Evolutionary conservation across 2,329 filamentous ascomycete genomes (phyloP).

Genomic region (Chrysosporium keratinophilum): DNA sequence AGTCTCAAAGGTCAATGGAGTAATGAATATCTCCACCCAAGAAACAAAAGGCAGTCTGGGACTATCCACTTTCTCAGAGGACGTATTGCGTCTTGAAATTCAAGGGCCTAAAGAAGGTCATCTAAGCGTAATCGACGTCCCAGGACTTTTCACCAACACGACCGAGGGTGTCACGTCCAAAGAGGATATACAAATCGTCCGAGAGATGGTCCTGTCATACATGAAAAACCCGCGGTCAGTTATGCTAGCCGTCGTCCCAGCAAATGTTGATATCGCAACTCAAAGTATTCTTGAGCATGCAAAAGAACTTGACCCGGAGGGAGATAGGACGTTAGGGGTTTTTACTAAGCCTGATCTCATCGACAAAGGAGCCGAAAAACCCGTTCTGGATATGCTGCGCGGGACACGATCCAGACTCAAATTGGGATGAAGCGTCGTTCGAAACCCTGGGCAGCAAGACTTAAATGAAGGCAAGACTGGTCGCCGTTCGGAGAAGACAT

Average conservation of each 20-base stretch:
- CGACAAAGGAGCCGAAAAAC: slow-evolving; percentile 19
- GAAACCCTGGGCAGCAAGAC: slow-evolving; percentile 26
- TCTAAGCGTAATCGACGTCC: slow-evolving; percentile 39
- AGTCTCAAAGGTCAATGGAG: slow-evolving; percentile 17
- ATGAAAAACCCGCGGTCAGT: slow-evolving; percentile 48
- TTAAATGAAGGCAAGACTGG: slow-evolving; percentile 18
- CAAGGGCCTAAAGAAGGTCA: slow-evolving; percentile 32
- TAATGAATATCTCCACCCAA: slow-evolving; percentile 22
- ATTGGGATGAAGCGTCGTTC: slow-evolving; percentile 27
- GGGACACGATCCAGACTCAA: slow-evolving; percentile 19
- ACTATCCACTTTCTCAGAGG: slow-evolving; percentile 30
- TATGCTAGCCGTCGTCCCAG: slow-evolving; percentile 47
- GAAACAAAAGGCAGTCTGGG: slow-evolving; percentile 1
- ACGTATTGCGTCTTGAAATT: slow-evolving; percentile 37
- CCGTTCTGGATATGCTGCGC: slow-evolving; percentile 23
- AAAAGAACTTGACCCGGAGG: slow-evolving; percentile 19
- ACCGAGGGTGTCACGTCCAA: slow-evolving; percentile 13
- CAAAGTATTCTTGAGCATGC: slow-evolving; percentile 45
- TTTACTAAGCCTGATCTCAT: slow-evolving; percentile 28
- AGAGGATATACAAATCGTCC: slow-evolving; percentile 17
- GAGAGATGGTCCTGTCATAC: slow-evolving; percentile 33
- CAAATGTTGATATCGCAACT: slow-evolving; percentile 44
- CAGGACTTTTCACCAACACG: slow-evolving; percentile 34
- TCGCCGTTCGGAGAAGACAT: slow-evolving; percentile 26
- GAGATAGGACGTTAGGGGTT: slow-evolving; percentile 25